A percentile compares a stretch with the other conserved stretches of the same genome.
These are phyloP conservation scores for Ogataea minuta DNA, from an alignment of 805 yeast species.

Conservation along the genomic window DNA sequence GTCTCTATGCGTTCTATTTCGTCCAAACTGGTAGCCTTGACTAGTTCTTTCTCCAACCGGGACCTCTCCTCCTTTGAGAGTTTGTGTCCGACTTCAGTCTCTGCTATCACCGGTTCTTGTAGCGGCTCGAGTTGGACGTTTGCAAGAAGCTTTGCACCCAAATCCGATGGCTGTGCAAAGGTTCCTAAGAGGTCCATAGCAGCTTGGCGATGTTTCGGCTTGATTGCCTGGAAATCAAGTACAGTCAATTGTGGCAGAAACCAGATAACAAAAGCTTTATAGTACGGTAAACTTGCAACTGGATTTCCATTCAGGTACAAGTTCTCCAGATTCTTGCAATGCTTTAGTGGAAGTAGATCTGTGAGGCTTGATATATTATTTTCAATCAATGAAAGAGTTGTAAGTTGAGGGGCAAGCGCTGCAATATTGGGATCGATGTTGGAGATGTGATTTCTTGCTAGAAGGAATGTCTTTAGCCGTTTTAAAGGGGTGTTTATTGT, in stretches of 20 bases:
- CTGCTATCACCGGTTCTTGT: neutral
- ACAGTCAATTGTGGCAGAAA: constrained; percentile 59
- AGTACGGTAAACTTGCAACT: constrained; percentile 46
- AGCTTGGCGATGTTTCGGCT: constrained; percentile 46
- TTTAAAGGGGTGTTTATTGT: constrained; percentile 45
- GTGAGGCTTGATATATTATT: constrained; percentile 47
- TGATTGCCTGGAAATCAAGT: constrained; percentile 68
- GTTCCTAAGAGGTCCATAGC: constrained; percentile 46
- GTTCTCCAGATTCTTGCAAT: constrained; percentile 40
- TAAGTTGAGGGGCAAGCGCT: constrained; percentile 44
- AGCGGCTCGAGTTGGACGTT: constrained; percentile 9
- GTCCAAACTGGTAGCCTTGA: constrained; percentile 62
- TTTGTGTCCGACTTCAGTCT: constrained; percentile 27
- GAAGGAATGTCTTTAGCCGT: constrained; percentile 50
- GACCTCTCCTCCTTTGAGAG: constrained; percentile 54
- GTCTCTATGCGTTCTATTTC: constrained; percentile 74
- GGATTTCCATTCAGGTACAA: constrained; percentile 61
- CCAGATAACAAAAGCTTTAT: constrained; percentile 60
- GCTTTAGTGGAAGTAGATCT: constrained; percentile 39
- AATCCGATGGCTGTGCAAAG: constrained; percentile 27
- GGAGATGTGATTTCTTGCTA: constrained; percentile 61
- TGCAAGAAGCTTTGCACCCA: constrained; percentile 31
- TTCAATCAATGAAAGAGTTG: constrained; percentile 48
- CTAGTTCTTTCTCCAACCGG: constrained; percentile 51
- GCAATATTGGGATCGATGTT: constrained; percentile 37